Percentiles rank a stretch among this genome's conserved stretches.
Conservation (phyloP, 2,329 filamentous ascomycete species). For the Fusarium keratoplasticum region DNA sequence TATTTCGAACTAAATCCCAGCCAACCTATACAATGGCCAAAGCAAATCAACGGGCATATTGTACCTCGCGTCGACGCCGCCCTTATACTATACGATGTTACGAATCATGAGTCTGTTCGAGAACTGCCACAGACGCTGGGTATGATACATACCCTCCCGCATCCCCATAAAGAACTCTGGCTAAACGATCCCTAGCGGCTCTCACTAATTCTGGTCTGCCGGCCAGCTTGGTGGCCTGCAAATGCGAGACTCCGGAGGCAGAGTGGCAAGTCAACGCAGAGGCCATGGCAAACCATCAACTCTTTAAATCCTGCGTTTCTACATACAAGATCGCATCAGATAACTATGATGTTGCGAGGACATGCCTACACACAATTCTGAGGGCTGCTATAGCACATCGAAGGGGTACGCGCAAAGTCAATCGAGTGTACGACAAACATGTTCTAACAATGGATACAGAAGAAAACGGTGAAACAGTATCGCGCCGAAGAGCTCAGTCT, state of each 20-base stretch:
- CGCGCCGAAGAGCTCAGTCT: conserved; percentile 69
- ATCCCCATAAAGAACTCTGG: background rate
- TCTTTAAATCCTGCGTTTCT: conserved; percentile 76
- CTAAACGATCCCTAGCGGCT: conserved; percentile 65
- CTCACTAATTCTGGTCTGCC: conserved; percentile 79
- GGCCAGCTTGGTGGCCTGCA: conserved; percentile 85
- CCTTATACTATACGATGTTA: conserved; percentile 88
- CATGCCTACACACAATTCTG: conserved; percentile 81
- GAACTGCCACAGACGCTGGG: conserved; percentile 81
- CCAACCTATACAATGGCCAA: conserved; percentile 73
- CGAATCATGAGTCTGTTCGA: conserved; percentile 78
- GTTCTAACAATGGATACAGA: conserved; percentile 37
- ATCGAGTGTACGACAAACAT: background rate
- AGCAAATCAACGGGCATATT: conserved; percentile 75
- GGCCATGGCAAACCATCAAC: conserved; percentile 69
- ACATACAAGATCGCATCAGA: conserved; percentile 79
- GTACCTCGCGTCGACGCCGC: conserved; percentile 85
- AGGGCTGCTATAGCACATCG: conserved; percentile 75
- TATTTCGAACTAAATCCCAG: conserved; percentile 69
- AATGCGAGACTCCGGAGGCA: conserved; percentile 83
- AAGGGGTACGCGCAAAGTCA: conserved; percentile 65
- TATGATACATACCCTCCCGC: conserved; percentile 53
- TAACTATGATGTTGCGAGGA: conserved; percentile 77
- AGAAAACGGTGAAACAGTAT: conserved; percentile 57
- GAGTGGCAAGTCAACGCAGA: conserved; percentile 78